Percentiles rank a stretch among this genome's conserved stretches.
Evolutionary conservation across 179 eudicot species (phyloP).

Genomic region (Nepenthes alata): DNA sequence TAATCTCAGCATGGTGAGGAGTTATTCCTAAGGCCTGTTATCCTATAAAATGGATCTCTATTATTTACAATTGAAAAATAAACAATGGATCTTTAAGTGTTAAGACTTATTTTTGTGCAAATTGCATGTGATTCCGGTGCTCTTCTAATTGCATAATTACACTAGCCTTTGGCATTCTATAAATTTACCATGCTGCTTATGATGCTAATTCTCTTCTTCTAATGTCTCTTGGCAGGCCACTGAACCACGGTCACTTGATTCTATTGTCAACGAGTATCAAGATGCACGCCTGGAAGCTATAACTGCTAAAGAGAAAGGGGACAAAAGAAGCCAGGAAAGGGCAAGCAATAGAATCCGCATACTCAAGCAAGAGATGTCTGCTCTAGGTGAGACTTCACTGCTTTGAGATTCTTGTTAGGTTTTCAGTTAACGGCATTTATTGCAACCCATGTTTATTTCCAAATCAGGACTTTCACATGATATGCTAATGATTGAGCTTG

Average conservation of each 20-base stretch:
- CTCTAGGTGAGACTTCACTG: constrained; percentile 39
- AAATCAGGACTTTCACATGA: constrained; percentile 63
- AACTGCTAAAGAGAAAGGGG: constrained; percentile 65
- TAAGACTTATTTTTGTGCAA: too few species aligned
- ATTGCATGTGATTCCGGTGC: too few species aligned
- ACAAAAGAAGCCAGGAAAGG: constrained; percentile 60
- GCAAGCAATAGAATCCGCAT: constrained; percentile 65
- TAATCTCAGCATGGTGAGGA: too few species aligned
- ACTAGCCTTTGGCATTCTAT: too few species aligned
- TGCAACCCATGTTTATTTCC: constrained; percentile 12
- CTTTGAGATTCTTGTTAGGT: constrained; percentile 3
- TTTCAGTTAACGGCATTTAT: constrained; percentile 8
- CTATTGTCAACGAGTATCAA: constrained; percentile 56
- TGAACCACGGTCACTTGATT: constrained; percentile 44
- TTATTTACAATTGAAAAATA: too few species aligned
- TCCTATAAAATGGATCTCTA: too few species aligned
- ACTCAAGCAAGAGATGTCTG: constrained; percentile 78
- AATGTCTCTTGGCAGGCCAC: constrained; percentile 26
- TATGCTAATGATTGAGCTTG: constrained; percentile 32
- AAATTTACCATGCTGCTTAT: not conserved
- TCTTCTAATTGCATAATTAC: too few species aligned
- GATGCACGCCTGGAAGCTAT: constrained; percentile 70
- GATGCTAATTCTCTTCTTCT: constrained; percentile 1
- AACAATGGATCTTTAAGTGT: too few species aligned
- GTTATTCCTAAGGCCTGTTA: too few species aligned